Base-by-base conservation (phyloP, 2,329 filamentous ascomycete genomes). In the Xylariaceae sp. region DNA sequence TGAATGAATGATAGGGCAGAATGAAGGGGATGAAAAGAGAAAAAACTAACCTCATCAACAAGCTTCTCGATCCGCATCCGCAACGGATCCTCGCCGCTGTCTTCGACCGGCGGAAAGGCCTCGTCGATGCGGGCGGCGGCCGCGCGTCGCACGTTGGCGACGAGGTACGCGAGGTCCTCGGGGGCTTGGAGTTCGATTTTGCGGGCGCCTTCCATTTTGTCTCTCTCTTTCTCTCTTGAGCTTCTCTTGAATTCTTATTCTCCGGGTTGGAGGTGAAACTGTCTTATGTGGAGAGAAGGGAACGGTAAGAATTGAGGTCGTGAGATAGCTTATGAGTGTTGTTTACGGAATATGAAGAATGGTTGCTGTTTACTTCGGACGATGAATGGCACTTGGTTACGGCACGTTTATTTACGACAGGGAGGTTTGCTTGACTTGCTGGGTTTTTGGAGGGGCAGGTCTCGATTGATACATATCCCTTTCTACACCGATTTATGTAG, bases 101-200 rank as follows among this genome's bases (percentile, higher is more conserved):
- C 83, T 37, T 85, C 83, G 44, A 86, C 81, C 0, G 84, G 83
- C 23, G 89, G 89, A 58, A 92, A 85, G 54, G 84, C 84, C 66
- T 82, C 80, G 72, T 86, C 80, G 60, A 93, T 81, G 71, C 85
- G 88, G 67, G 83, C 81, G 50, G 82, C 79, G 9, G 89, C 88
- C 58, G 86, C 85, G 72, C 80, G 80, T 70, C 86, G 85, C 63
- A 90, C 83, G 69, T 89, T 89, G 64, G 80, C 76, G 67, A 89
- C 80, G 34, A 93, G 82, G 74, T 87, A 89, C 58, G 81, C 76
- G 39, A 92, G 80, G 74, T 93, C 89, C 53, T 88, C 84, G 48
- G 85, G 83, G n/a, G 83, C 82, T 76, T 92, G 89, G 55, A 93
- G 84, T 76, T 92, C 89, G 72, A 93, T 88, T 75, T 86, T 88